Evolutionary conservation across 73 alveolate genomes (phyloP).

Genomic region (Effrenium voratum): DNA sequence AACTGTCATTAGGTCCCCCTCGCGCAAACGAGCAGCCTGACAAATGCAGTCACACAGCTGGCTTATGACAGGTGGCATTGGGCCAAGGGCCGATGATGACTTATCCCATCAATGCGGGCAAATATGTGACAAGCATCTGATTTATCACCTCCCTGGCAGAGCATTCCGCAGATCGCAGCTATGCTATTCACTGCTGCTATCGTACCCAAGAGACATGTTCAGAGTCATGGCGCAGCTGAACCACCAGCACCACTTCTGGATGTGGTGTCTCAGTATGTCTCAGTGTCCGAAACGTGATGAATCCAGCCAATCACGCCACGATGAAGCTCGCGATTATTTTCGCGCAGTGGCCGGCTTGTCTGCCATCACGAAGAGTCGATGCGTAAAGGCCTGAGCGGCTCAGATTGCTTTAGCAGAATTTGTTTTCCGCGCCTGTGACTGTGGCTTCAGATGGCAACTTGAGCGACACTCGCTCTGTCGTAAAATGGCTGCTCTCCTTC

Average conservation of each 20-base stretch:
- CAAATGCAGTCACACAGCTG: not conserved
- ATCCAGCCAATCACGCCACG: not conserved
- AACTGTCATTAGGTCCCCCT: not conserved
- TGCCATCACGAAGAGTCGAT: not conserved
- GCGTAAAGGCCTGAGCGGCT: not conserved
- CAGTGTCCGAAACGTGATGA: not conserved
- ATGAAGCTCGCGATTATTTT: not conserved
- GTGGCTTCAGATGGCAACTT: not conserved
- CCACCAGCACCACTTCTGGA: not conserved
- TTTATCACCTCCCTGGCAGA: not conserved
- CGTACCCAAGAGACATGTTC: not conserved
- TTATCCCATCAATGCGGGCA: not conserved
- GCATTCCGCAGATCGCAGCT: not conserved
- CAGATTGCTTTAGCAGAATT: not conserved
- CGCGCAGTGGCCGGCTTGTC: not conserved
- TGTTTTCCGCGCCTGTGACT: not conserved
- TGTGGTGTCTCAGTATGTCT: not conserved
- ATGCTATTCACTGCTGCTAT: not conserved
- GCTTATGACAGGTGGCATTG: not conserved
- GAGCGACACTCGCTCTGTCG: not conserved
- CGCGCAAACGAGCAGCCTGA: conserved; percentile 7
- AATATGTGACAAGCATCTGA: not conserved
- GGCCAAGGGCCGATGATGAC: too few species aligned
- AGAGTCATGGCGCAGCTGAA: not conserved
- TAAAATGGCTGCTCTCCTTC: not conserved